Base-by-base conservation (phyloP, 2,329 filamentous ascomycete species). In the Metarhizium rileyi region DNA sequence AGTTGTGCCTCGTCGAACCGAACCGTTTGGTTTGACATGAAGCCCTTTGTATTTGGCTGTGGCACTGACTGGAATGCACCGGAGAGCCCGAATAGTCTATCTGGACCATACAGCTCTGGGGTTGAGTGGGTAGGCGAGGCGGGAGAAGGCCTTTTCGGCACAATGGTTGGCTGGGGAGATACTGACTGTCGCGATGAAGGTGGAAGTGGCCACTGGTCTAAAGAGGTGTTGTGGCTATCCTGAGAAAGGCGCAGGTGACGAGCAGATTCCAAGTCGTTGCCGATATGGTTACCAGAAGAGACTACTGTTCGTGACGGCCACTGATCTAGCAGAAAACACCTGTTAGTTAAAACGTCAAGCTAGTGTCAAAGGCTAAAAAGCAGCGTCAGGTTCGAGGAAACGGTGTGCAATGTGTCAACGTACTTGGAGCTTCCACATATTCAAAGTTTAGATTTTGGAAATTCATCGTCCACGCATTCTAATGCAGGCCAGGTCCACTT, bases 31-130 rank as follows among this genome's bases (percentile, higher is more conserved):
- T 42, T 46, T 12, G 50, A 50, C n/a, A 22, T 44, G 1, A 27
- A 43, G 8, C 6, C n/a, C 14, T 33, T 42, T 20, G 30, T 6
- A 20, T 25, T 26, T 33, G n/a, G 25, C 14, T 33, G 26, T 12
- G 12, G 18, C 42, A 42, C 40, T n/a, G 41, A 25, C 33, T 45
- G 64, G 25, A 65, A 63, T 5, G 63, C 63, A 30, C 49, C 42
- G 9, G 51, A 26, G 25, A 42, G 30, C 41, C 36, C 50, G 55
- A 64, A 67, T 14, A 69, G 62, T 49, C 68, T 66, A 43, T 72
- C 68, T 6, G 69, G 67, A 3, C 70, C 71, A 64, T 75, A 72
- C 27, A 71, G 61, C 51, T 75, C 72, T 45, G 65, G 54, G 26
- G 63, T 57, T 30, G 70, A 69, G 60, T 60, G 14, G 9, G 68